phyloP scores from a whole-genome alignment of 345 rosid species.

The Acer campestre region DNA sequence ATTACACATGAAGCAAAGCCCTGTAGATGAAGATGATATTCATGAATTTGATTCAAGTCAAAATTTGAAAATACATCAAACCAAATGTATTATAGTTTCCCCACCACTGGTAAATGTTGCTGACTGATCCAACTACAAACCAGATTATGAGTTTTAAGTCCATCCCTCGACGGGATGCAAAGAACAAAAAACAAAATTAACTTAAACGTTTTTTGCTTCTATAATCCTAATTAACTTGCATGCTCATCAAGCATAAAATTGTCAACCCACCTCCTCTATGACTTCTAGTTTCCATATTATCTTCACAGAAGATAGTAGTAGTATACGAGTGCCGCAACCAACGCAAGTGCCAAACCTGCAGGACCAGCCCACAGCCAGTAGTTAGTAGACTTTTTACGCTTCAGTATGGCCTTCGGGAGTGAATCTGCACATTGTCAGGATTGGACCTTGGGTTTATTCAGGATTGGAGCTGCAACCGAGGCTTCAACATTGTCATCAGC shows the following conservation, averaged over 20 bases:
- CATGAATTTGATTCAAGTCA: constrained; percentile 21
- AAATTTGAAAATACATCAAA: constrained; percentile 31
- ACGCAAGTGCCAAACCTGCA: constrained; percentile 52
- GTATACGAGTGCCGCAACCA: constrained; percentile 52
- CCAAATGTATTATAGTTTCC: constrained; percentile 17
- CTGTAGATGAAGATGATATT: neutral
- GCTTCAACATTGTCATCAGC: constrained; percentile 38
- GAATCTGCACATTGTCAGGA: constrained; percentile 49
- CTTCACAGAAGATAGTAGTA: constrained; percentile 49
- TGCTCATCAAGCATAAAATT: constrained; percentile 23
- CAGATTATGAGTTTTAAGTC: constrained; percentile 40
- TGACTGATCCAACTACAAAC: constrained; percentile 27
- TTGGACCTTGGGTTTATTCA: constrained; percentile 41
- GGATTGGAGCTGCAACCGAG: constrained; percentile 30
- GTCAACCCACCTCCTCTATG: constrained; percentile 19
- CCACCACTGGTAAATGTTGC: constrained; percentile 19
- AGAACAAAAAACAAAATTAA: constrained; percentile 42
- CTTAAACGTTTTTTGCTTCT: constrained; percentile 19
- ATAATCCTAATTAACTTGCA: constrained; percentile 23
- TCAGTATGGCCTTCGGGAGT: constrained; percentile 68
- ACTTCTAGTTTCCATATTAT: constrained; percentile 17
- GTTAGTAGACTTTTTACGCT: constrained; percentile 70
- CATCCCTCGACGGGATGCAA: constrained; percentile 38
- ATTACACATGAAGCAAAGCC: no score
- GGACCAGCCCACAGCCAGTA: constrained; percentile 72